phyloP scores from a whole-genome alignment of 495 filamentous ascomycete species.

The Viridothelium virens region DNA sequence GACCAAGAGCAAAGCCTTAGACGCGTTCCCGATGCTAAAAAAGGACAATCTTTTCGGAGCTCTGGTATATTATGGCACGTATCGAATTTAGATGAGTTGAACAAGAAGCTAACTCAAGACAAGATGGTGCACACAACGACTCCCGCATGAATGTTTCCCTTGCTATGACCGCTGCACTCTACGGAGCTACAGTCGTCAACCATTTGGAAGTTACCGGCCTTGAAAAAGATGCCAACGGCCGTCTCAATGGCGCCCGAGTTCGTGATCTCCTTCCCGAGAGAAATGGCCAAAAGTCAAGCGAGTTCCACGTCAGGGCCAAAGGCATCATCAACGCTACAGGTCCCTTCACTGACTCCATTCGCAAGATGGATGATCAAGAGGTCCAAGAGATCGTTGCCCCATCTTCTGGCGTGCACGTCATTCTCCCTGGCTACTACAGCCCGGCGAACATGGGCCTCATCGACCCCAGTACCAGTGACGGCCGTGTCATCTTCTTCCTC shows the following conservation, averaged over 20 bases:
- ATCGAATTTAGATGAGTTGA: conserved; percentile 17
- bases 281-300: conserved; percentile 46
- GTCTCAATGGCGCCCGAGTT: conserved; percentile 68
- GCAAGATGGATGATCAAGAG: conserved; percentile 74
- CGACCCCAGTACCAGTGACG: conserved; percentile 89
- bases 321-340: conserved; percentile 96
- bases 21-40: conserved; percentile 96
- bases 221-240: conserved; percentile 70
- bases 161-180: conserved; percentile 90
- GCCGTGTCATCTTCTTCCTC: conserved; percentile 97
- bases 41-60: conserved; percentile 78
- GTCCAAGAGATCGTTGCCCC: conserved; percentile 86
- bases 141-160: conserved; percentile 97
- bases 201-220: conserved; percentile 83
- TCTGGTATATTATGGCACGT: conserved; percentile 83
- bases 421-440: conserved; percentile 91
- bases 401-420: conserved; percentile 87
- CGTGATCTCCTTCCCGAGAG: conserved; percentile 63
- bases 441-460: conserved; percentile 95
- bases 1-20: conserved; percentile 86
- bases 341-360: conserved; percentile 86
- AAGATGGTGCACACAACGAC: conserved; percentile 93
- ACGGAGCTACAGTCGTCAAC: conserved; percentile 87
- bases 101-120: conserved; percentile 16
- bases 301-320: conserved; percentile 70